Evolutionary conservation across 2,329 filamentous ascomycete species (phyloP), one percentile per base, ranked within the genome.

Genomic region (Zelopaecilomyces penicillatus): DNA sequence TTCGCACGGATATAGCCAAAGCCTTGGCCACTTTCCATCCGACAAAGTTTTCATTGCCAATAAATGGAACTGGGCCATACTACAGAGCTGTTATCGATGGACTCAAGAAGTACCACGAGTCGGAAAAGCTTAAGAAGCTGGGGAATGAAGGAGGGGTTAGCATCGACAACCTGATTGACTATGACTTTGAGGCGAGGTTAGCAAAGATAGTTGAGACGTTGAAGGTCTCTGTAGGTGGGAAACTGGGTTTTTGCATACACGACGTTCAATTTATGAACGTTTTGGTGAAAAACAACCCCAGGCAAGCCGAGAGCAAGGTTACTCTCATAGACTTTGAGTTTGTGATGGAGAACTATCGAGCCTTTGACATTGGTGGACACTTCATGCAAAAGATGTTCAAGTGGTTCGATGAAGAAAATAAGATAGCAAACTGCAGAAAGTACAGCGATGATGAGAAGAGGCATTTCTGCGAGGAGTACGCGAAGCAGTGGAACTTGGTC

Each of bases 341-440:
- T 26, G 50, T 47, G 11, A 42, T 52, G 29, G 29, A 34, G 5
- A 53, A 50, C 42, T 53, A 50, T 42, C 49, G 49, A 38, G 49
- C 47, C 11, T 50, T 53, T 11, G 51, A 53, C 36, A 51, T 53
- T 28, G 47, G 51, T 19, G 51, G 49, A 6, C 51, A 53, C 43
- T 53, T 47, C 33, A 50, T 53, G 47, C 51, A 53, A 29, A 52
- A 52, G 36, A 5, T 52, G 39, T 52, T 53, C 44, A 50, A 48
- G 37, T 53, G 50, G 51, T 50, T 47, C 39, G 49, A 51, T 40
- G 40, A 41, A 6, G 31, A 41, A 28, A 49, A 28, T 44, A 47
- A 46, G 33, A 46, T 53, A 19, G 48, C 46, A 5, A 6, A 36
- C 42, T 53, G 51, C 37, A 32, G 50, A 7, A 29, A 34, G 12